Percentiles rank a stretch among this genome's conserved stretches.
These are phyloP conservation scores for Lasiodiplodia gonubiensis DNA, from an alignment of 2,329 filamentous ascomycete species.

Conservation along the genomic window DNA sequence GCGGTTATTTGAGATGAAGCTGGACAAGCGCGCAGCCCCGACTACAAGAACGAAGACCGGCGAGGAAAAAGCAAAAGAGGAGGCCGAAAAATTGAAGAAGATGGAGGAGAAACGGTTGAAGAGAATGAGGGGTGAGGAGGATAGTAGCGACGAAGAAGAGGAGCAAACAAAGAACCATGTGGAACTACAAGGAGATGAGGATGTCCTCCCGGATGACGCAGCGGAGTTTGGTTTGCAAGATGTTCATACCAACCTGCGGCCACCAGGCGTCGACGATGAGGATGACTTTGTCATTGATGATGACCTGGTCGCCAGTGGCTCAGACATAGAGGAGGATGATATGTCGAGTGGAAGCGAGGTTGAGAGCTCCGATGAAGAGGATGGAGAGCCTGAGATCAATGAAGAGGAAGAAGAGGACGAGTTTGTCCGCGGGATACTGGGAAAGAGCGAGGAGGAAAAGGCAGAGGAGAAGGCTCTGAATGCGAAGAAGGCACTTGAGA, in stretches of 20 bases:
- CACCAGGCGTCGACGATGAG: conserved; percentile 74
- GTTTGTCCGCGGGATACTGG: conserved; percentile 53
- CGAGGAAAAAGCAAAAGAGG: conserved; percentile 80
- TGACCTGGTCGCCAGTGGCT: conserved; percentile 82
- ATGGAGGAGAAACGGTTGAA: conserved; percentile 82
- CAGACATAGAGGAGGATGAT: conserved; percentile 52
- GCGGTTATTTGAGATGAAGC: conserved; percentile 78
- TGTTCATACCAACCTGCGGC: conserved; percentile 31
- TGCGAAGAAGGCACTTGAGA: conserved; percentile 48
- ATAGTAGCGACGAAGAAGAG: conserved; percentile 70
- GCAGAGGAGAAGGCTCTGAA: conserved; percentile 54
- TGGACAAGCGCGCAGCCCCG: conserved; percentile 83
- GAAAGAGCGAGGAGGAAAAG: conserved; percentile 55
- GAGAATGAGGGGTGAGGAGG: conserved; percentile 86
- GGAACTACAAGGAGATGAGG: conserved; percentile 42
- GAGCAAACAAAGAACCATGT: conserved; percentile 47
- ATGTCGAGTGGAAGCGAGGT: conserved; percentile 40
- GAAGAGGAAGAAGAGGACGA: conserved; percentile 51
- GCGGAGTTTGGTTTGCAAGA: conserved; percentile 66
- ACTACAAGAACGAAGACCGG: conserved; percentile 89
- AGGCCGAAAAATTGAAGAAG: conserved; percentile 75
- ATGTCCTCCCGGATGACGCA: conserved; percentile 58
- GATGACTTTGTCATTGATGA: conserved; percentile 93
- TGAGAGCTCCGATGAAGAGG: conserved; percentile 40
- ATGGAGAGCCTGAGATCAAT: conserved; percentile 42